Evolutionary conservation across 805 yeast species (phyloP), one percentile per base, ranked within the genome.

Genomic region (Teunomyces stri): DNA sequence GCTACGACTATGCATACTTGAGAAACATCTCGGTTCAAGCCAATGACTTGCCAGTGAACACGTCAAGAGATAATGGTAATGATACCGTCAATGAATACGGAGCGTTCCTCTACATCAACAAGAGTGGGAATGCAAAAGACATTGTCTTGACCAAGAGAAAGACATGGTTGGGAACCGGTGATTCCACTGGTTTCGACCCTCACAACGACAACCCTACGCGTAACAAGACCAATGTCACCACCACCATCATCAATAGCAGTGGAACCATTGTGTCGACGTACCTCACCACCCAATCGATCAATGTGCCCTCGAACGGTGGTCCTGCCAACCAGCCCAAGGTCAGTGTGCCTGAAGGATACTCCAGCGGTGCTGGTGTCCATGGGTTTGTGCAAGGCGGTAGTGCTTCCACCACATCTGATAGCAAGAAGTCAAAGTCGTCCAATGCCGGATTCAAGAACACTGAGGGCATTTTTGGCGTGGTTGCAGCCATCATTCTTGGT

Each of bases 1-100:
- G 97, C n/a, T 91, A 90, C 72, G 85, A 80, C 70, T 89, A 82
- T 62, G 83, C 87, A 22, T 74, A 78, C 49, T 58, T 91, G 41
- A 73, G 82, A 57, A 75, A 78, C 39, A 73, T 89, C 31, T 72
- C 76, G 12, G 77, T 90, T 42, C 75, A 80, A 44, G 81, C 95
- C 60, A 86, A 87, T 66, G 89, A 79, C 58, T 79, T 89, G 31
- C 96, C 97, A 25, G 56, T 71, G 10, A 28, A 43, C 34, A 18
- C 44, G 10, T 53, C 61, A 18, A 37, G 15, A 10, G 61, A 59
- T 18, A 31, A 9, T 34, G 64, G 63, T 43, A 85, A 84, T 42
- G 62, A 76, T 43, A 64, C 59, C 39, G 70, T 85, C 0, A 84
- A 85, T 60, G 65, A 71, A 16, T 87, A 74, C 71, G 47, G 61